Percentiles rank a stretch among this genome's conserved stretches.
Conservation (phyloP, 73 alveolate species). For the Blepharisma stoltei region DNA sequence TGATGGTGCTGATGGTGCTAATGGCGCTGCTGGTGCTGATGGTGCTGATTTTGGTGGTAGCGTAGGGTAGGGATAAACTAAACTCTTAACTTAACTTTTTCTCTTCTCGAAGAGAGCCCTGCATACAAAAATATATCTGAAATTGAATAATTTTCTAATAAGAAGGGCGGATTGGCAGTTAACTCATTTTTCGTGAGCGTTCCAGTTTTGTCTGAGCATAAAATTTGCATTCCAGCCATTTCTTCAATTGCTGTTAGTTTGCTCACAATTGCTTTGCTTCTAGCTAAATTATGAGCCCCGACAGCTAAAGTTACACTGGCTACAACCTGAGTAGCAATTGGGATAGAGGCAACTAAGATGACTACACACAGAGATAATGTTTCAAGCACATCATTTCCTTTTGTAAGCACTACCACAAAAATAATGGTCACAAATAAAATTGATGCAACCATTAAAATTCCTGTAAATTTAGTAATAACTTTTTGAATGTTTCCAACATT, state of each 20-base stretch:
- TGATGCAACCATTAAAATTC: too few species aligned
- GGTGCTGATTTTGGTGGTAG: too few species aligned
- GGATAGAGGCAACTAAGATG: conserved; percentile 9
- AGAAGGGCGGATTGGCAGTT: conserved; percentile 30
- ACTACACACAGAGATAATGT: background rate
- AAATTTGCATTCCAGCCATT: conserved; percentile 67
- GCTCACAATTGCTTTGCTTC: conserved; percentile 62
- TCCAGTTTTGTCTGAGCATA: conserved; percentile 82
- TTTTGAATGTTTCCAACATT: background rate
- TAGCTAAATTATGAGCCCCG: conserved; percentile 49
- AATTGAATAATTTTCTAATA: background rate
- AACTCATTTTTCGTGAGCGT: conserved; percentile 56
- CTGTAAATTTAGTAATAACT: too few species aligned
- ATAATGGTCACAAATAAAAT: too few species aligned
- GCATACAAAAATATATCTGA: background rate
- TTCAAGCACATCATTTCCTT: too few species aligned
- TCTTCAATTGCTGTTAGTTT: conserved; percentile 73
- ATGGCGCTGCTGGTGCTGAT: too few species aligned
- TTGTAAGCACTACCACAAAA: too few species aligned
- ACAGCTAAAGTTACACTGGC: conserved; percentile 35
- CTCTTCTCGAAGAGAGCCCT: background rate
- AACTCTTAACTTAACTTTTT: too few species aligned
- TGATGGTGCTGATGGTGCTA: too few species aligned
- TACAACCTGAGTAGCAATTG: conserved; percentile 17
- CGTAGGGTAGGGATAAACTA: too few species aligned